Evolutionary conservation across 202 grass and related monocot species (phyloP), one percentile per base, ranked within the genome.

Genomic region (Saccharum hybrid): DNA sequence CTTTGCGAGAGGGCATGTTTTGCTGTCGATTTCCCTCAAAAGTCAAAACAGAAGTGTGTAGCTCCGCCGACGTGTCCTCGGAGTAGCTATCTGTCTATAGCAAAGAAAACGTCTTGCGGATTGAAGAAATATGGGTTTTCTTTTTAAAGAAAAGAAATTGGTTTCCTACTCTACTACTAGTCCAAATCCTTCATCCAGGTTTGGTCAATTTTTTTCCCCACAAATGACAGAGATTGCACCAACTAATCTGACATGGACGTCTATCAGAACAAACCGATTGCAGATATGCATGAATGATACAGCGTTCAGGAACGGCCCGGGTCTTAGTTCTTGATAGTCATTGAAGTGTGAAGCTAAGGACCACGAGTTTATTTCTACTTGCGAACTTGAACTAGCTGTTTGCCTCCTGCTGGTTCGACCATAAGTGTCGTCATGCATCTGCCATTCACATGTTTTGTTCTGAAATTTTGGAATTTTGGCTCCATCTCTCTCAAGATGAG

Each of bases 181-280:
- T 22, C n/a, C 54, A 21, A 59, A 59, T 9, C 54, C 3, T 59
- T 22, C 19, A 59, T 54, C 51, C 54, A 59, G 3, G 10, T 15
- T 33, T 33, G 0, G 43, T 11, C 11, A 13, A 19, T 21, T 49
- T 21, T 51, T 5, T 51, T 3, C 34, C 34, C 34, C 10, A 51
- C 42, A 52, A 15, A 15, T 65, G 41, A 39, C 28, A 7, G 40
- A 7, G 22, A 15, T 62, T 11, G 46, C 19, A 26, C 22, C 2
- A 38, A 66, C 11, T 74, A 82, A 66, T 54, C 15, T 8, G 81
- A 40, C 30, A 54, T 8, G 60, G 60, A 54, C 71, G 13, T 75
- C 7, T 28, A 75, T 54, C 71, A 28, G 57, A 12, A 34, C 57
- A 28, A 65, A 49, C 57, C 4, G 10, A 65, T 66, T 83, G 42